phyloP scores from a whole-genome alignment of 2,329 filamentous ascomycete genomes.

The Aspergillus aculeatus region DNA sequence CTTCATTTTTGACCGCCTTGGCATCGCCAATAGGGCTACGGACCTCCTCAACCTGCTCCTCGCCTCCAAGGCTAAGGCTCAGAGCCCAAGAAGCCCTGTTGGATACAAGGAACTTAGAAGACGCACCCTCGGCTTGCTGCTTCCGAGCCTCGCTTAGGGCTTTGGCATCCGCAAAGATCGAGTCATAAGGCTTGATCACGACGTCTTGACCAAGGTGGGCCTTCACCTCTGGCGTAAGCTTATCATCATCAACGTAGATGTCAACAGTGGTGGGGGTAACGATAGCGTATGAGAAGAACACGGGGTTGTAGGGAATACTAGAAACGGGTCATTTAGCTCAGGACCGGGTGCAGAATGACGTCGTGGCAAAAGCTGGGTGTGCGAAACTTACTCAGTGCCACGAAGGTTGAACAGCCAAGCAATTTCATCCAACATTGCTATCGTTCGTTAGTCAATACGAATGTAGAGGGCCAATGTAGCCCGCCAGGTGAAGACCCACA shows the following conservation, averaged over 20 bases:
- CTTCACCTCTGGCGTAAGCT: constrained; percentile 68
- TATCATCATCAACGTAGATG: constrained; percentile 79
- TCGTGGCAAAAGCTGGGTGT: not conserved
- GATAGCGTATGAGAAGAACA: constrained; percentile 95
- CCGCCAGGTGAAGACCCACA: constrained; percentile 45
- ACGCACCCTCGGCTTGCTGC: constrained; percentile 40
- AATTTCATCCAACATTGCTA: constrained; percentile 86
- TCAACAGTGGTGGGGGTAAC: constrained; percentile 74
- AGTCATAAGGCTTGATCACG: constrained; percentile 74
- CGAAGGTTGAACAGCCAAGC: constrained; percentile 98
- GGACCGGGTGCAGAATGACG: not conserved
- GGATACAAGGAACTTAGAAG: constrained; percentile 74
- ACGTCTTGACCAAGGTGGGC: constrained; percentile 70
- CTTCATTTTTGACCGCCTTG: constrained; percentile 92
- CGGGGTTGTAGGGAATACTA: constrained; percentile 91
- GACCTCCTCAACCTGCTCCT: constrained; percentile 78
- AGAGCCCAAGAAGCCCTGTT: constrained; percentile 92
- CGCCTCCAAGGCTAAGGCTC: constrained; percentile 79
- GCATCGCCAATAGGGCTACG: constrained; percentile 85
- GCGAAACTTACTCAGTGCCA: constrained; percentile 67
- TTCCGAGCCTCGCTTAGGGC: constrained; percentile 55
- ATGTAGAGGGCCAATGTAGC: not conserved
- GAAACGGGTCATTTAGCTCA: constrained; percentile 6
- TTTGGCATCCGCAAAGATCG: constrained; percentile 76
- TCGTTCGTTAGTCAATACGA: constrained; percentile 15